phyloP scores from a whole-genome alignment of 805 yeast species.

The Kockiozyma suomiensis region DNA sequence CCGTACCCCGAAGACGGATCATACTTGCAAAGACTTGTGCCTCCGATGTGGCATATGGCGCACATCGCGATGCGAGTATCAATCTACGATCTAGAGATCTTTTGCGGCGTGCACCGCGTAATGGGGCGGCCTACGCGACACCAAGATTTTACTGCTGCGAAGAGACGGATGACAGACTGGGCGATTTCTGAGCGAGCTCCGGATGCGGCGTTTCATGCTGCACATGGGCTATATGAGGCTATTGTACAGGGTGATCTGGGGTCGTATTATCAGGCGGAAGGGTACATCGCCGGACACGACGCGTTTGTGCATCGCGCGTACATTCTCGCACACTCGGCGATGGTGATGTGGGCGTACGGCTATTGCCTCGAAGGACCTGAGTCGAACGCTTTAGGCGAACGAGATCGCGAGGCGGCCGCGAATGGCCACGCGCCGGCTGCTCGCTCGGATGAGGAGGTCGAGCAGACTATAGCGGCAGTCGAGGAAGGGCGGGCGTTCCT shows the following conservation, averaged over 20 bases:
- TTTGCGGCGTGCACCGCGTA: conserved; percentile 80
- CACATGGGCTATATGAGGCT: conserved; percentile 39
- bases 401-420: conserved; percentile 8
- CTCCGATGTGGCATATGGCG: conserved; percentile 34
- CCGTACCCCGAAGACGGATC: neutral
- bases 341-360: conserved; percentile 43
- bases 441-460: conserved; percentile 23
- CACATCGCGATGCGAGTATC: conserved; percentile 55
- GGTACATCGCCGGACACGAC: conserved; percentile 36
- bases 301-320: conserved; percentile 40
- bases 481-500: conserved; percentile 58
- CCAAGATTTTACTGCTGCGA: conserved; percentile 53
- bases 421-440: conserved; percentile 8
- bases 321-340: conserved; percentile 37
- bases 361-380: conserved; percentile 42
- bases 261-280: conserved; percentile 22
- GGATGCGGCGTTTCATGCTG: conserved; percentile 56
- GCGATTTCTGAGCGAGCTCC: conserved; percentile 50
- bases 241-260: conserved; percentile 31
- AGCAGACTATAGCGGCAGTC: conserved; percentile 39
- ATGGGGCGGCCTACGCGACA: conserved; percentile 66
- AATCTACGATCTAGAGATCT: conserved; percentile 76
- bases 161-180: conserved; percentile 57
- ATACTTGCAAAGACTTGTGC: conserved; percentile 18
- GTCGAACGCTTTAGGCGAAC: conserved; percentile 31